phyloP scores from a whole-genome alignment of 208 protist species.

The Wallacemonas rigidus region DNA sequence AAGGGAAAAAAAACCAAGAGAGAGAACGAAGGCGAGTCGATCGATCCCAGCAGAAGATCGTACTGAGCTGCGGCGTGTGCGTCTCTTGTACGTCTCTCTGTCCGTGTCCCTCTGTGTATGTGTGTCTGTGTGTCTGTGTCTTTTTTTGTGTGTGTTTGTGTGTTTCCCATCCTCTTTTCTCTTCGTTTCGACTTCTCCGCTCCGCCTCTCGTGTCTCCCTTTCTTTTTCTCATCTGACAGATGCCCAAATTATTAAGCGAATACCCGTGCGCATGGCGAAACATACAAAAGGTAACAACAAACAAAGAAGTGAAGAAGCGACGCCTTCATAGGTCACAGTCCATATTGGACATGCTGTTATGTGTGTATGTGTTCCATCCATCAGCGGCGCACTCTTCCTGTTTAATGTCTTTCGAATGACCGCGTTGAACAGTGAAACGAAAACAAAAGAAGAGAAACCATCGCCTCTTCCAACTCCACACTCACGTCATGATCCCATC shows the following conservation, averaged over 20 bases:
- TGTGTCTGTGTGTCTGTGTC: not conserved
- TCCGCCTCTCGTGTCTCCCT: too few relatives aligned
- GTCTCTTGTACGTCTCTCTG: not conserved
- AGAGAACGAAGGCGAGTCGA: not conserved
- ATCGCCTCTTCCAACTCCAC: too few relatives aligned
- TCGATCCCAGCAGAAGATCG: too few relatives aligned
- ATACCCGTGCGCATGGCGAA: too few relatives aligned
- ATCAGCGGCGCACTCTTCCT: not conserved
- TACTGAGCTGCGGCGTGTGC: too few relatives aligned
- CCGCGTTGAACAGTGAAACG: slow-evolving; percentile 14
- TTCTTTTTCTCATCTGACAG: not conserved
- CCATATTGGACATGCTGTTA: not conserved
- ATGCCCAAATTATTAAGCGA: too few relatives aligned
- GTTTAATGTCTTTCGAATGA: not conserved
- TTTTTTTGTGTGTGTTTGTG: slow-evolving; percentile 8
- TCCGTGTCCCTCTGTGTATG: not conserved
- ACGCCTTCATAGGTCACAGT: too few relatives aligned
- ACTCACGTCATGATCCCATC: too few relatives aligned
- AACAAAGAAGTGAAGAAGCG: not conserved
- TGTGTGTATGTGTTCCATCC: not conserved
- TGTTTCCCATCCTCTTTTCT: not conserved
- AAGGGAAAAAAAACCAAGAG: not conserved
- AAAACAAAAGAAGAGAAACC: slow-evolving; percentile 9
- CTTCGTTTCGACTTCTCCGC: too few relatives aligned
- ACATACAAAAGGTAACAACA: slow-evolving; percentile 6